Base-by-base conservation (phyloP, 108 stramenopile species). In the Cyclostephanos tholiformis region DNA sequence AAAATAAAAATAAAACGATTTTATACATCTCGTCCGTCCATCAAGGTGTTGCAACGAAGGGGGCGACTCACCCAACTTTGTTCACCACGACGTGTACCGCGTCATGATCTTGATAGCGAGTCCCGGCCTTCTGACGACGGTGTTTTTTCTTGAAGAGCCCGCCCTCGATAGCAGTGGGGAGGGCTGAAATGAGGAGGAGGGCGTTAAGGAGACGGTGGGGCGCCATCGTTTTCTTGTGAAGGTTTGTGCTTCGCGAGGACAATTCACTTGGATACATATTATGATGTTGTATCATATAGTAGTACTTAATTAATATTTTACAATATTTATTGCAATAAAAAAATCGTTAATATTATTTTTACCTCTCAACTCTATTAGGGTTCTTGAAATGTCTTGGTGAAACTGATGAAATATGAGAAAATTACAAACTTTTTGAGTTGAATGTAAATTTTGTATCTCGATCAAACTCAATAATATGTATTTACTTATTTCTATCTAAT, bases 81-180 rank as follows among this genome's bases (percentile, higher is more conserved):
- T 95, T 95, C 66, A 92, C 94, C 29, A 91, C 87, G 55, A 95
- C 79, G 67, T 89, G 87, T 13, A 95, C 94, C 22, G 70, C 76
- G 46, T 90, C 91, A 52, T 95, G 89, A 16, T 79, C 71, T 26
- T 74, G 74, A 80, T 95, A 89, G 12, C 71, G 64, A 44, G 80
- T 80, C 61, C 93, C 93, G 64, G 88, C 87, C 35, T 89, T 86
- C 39, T 88, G 87, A 56, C 89, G 79, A 57, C 79, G 79, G 22
- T 91, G 80, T 57, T 89, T 90, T 50, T 72, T 84, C 35, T 73
- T 80, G 63, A 73, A 73, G 49, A 73, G 68, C 9, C 67, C 72
- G 16, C 71, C 80, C 17, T 59, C 22, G 2, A 62, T 49, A 26
- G 43, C 53, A 16, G 69, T 32, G 52, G 69, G 62, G 62, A 60